Conservation (phyloP, 306 rosid genomes). For the Neltuma alba region DNA sequence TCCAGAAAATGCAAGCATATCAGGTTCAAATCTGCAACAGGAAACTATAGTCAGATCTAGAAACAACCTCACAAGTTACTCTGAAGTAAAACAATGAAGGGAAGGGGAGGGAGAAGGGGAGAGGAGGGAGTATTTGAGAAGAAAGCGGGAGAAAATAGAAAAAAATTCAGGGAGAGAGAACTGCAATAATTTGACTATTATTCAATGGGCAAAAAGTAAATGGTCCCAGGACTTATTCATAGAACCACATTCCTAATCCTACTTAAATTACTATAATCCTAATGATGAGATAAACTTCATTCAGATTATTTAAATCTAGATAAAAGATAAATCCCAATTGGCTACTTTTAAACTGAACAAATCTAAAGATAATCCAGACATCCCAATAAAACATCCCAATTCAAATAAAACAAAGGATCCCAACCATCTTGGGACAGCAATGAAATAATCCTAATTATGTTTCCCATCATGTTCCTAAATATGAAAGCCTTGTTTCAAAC, state of each 20-base stretch:
- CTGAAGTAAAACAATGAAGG: background rate
- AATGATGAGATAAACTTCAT: background rate
- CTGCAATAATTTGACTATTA: too few species aligned
- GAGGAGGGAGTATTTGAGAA: background rate
- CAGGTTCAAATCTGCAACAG: constrained; percentile 86
- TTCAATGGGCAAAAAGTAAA: too few species aligned
- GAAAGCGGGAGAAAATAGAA: background rate
- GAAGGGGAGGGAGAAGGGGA: background rate
- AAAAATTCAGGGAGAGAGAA: background rate
- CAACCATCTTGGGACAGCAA: background rate
- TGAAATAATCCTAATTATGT: background rate
- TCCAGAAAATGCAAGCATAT: constrained; percentile 99
- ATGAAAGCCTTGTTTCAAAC: background rate
- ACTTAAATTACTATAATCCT: background rate
- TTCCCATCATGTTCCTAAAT: background rate
- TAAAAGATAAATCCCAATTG: background rate
- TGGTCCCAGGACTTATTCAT: too few species aligned
- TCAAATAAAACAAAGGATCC: background rate
- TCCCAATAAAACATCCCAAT: background rate
- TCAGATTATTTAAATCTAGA: background rate
- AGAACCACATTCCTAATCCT: background rate
- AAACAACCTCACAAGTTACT: constrained; percentile 32
- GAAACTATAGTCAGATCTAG: constrained; percentile 24
- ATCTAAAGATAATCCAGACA: background rate
- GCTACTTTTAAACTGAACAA: background rate